These are phyloP conservation scores for Diaporthe nobilis DNA, from an alignment of 2,329 filamentous ascomycete species.

Conservation along the genomic window DNA sequence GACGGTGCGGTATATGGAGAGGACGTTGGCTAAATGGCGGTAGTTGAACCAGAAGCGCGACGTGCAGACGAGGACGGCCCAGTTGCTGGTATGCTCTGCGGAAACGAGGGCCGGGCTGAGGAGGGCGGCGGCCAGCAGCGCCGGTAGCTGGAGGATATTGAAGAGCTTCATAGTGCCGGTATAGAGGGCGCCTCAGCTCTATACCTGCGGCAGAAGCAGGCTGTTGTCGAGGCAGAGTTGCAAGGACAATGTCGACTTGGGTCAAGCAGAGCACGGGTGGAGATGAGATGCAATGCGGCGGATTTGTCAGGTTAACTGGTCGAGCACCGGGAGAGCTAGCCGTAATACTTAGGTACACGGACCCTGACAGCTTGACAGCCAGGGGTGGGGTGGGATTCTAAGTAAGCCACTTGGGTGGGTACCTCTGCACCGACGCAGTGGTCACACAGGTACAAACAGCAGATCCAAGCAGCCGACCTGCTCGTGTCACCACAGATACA, in stretches of 20 bases:
- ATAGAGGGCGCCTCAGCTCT: not conserved
- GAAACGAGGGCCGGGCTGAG: conserved; percentile 61
- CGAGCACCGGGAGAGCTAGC: not conserved
- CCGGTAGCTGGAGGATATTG: conserved; percentile 59
- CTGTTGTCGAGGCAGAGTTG: conserved; percentile 6
- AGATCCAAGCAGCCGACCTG: not conserved
- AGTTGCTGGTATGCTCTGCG: conserved; percentile 95
- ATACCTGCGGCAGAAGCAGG: not conserved
- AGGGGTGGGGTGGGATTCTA: not conserved
- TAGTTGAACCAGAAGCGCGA: conserved; percentile 99
- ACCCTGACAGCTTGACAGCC: conserved; percentile 7
- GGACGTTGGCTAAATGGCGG: conserved; percentile 95
- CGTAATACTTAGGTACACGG: not conserved
- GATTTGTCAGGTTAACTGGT: not conserved
- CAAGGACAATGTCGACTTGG: not conserved
- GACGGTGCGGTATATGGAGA: conserved; percentile 97
- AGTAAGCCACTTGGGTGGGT: not conserved
- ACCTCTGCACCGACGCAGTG: too few relatives aligned
- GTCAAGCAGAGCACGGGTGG: not conserved
- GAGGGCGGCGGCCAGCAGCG: conserved; percentile 63
- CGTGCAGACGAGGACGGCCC: conserved; percentile 98
- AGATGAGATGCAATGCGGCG: not conserved
- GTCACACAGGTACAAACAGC: not conserved
- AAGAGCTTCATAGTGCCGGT: conserved; percentile 64
- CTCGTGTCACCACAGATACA: not conserved